phyloP scores from a whole-genome alignment of 192 early-diverging fungal species.

The Coemansia sp. region DNA sequence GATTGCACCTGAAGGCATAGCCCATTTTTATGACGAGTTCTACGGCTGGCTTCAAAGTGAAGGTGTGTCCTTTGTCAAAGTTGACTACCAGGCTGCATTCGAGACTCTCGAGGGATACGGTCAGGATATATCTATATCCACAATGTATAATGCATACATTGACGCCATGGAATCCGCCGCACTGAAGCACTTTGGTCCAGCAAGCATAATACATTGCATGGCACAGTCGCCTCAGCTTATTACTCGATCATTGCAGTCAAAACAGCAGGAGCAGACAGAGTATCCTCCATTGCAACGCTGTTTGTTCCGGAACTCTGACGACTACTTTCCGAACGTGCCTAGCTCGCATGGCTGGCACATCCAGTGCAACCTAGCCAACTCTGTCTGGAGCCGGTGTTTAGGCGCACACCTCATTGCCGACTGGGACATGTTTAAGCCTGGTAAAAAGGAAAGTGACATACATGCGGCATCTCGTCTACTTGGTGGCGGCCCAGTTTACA shows the following conservation, averaged over 20 bases:
- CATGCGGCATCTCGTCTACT: conserved; percentile 54
- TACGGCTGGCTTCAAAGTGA: conserved; percentile 47
- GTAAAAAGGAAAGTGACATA: conserved; percentile 38
- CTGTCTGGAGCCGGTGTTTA: conserved; percentile 45
- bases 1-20: conserved; percentile 15
- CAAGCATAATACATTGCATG: conserved; percentile 57
- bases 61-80: conserved; percentile 56
- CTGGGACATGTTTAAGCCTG: conserved; percentile 64
- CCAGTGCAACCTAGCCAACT: conserved; percentile 56
- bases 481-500: conserved; percentile 58
- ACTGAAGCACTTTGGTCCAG: conserved; percentile 36
- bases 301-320: conserved; percentile 55
- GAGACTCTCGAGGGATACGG: conserved; percentile 32
- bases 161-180: conserved; percentile 40
- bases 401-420: conserved; percentile 25
- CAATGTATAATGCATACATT: conserved; percentile 43
- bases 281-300: conserved; percentile 3
- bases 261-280: not conserved
- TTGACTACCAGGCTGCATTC: conserved; percentile 56
- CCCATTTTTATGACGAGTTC: conserved; percentile 53
- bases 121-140: conserved; percentile 1
- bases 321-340: conserved; percentile 53
- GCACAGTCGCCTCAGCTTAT: conserved; percentile 50
- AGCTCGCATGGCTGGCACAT: conserved; percentile 58
- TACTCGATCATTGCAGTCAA: conserved; percentile 21